A percentile compares a stretch with the other conserved stretches of the same genome.
Conservation (phyloP, 177 flowering plant genomes). For the Telopea speciosissima region DNA sequence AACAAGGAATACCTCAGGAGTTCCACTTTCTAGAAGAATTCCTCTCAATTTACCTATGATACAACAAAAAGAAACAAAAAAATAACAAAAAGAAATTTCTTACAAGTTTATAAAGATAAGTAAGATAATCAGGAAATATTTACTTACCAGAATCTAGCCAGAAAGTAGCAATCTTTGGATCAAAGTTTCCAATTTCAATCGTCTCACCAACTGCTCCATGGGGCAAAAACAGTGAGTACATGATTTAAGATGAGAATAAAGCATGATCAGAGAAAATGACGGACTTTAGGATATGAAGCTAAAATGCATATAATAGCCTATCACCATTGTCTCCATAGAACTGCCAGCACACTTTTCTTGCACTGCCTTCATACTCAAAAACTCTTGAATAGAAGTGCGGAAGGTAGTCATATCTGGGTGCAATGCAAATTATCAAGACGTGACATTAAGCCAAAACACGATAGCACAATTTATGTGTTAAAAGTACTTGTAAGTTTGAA, state of each 20-base stretch:
- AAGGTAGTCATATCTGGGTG: conserved; percentile 77
- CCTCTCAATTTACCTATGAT: conserved; percentile 69
- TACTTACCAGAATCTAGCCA: conserved; percentile 85
- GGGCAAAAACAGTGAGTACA: not conserved
- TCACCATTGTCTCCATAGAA: conserved; percentile 95
- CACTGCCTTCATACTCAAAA: conserved; percentile 89
- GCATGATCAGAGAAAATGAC: not conserved
- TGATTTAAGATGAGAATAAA: not conserved
- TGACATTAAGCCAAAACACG: not conserved
- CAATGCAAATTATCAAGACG: conserved; percentile 1
- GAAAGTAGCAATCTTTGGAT: conserved; percentile 87
- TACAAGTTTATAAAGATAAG: not conserved
- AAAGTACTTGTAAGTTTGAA: not conserved
- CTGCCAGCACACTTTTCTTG: conserved; percentile 94
- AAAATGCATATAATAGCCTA: conserved; percentile 6
- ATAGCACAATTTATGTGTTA: no score
- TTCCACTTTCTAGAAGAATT: conserved; percentile 88
- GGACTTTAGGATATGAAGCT: not conserved
- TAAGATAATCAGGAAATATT: not conserved
- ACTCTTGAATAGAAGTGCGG: conserved; percentile 92
- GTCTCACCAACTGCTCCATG: conserved; percentile 77
- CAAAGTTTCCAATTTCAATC: conserved; percentile 78
- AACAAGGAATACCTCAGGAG: conserved; percentile 46
- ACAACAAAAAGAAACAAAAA: not conserved
- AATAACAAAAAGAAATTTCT: not conserved